These are phyloP conservation scores for Solanum pennellii DNA, from an alignment of 257 asterid genomes.

Conservation along the genomic window DNA sequence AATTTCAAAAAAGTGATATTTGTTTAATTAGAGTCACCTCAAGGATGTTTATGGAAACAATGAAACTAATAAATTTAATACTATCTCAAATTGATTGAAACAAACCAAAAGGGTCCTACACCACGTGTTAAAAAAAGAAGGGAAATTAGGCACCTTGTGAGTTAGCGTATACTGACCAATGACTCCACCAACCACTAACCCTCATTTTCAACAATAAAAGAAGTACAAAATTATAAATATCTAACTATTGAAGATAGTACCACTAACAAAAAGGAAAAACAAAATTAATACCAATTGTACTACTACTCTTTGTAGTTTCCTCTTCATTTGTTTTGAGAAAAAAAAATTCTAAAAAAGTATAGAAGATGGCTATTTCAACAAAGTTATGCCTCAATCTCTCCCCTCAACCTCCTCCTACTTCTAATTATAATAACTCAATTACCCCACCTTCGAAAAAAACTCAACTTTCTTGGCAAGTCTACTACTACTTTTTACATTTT, in stretches of 20 bases:
- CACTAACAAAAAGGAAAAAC: not conserved
- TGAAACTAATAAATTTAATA: not conserved
- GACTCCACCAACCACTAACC: not conserved
- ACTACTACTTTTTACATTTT: no score
- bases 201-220: not conserved
- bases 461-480: slow-evolving; percentile 24
- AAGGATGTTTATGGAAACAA: not conserved
- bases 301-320: not conserved
- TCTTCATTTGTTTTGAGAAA: not conserved
- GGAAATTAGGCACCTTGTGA: not conserved
- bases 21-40: no score
- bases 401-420: slow-evolving; percentile 18
- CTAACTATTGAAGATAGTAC: not conserved
- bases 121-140: not conserved
- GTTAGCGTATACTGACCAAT: not conserved
- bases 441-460: not conserved
- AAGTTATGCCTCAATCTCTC: slow-evolving; percentile 38
- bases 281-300: not conserved
- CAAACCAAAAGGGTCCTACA: not conserved
- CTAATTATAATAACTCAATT: not conserved
- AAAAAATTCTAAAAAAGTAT: not conserved
- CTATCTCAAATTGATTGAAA: not conserved
- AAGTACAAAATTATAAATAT: not conserved
- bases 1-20: not conserved
- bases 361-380: slow-evolving; percentile 34